Percentiles rank a stretch among this genome's conserved stretches.
Evolutionary conservation across 352 stramenopile genomes (phyloP).

Genomic region (Phytophthora sansomeana): DNA sequence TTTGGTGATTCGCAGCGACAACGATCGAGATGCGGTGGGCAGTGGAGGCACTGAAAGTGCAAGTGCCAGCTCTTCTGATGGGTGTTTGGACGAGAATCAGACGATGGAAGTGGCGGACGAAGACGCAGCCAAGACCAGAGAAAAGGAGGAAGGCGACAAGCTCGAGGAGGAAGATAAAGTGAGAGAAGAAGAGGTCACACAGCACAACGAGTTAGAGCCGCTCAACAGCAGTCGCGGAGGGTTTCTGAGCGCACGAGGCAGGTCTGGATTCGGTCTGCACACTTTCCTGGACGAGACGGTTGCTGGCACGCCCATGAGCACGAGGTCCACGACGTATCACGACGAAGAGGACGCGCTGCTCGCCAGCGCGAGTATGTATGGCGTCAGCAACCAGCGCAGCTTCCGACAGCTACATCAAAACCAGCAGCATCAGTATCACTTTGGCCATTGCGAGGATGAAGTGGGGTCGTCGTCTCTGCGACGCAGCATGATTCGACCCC

Average conservation of each 20-base stretch:
- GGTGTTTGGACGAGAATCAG: constrained; percentile 51
- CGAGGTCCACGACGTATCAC: constrained; percentile 62
- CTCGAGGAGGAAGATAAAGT: constrained; percentile 11
- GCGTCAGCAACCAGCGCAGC: constrained; percentile 67
- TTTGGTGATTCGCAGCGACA: constrained; percentile 72
- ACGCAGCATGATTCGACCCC: constrained; percentile 40
- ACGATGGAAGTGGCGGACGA: constrained; percentile 49
- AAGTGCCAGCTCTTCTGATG: constrained; percentile 54
- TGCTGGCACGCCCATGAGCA: constrained; percentile 57
- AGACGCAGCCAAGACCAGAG: neutral
- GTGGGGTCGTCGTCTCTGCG: constrained; percentile 41
- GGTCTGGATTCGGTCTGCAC: constrained; percentile 35
- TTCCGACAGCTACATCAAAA: constrained; percentile 80
- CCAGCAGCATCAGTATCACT: constrained; percentile 70
- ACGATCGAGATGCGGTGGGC: constrained; percentile 28
- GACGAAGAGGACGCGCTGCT: constrained; percentile 82
- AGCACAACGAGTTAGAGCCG: constrained; percentile 29
- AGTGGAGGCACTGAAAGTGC: constrained; percentile 54
- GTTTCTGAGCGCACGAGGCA: constrained; percentile 33
- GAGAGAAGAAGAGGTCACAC: neutral
- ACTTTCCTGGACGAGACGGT: constrained; percentile 54
- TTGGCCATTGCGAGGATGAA: constrained; percentile 62
- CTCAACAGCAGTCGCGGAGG: constrained; percentile 39
- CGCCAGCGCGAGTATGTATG: constrained; percentile 77
- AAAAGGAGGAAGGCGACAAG: constrained; percentile 8